A percentile compares a stretch with the other conserved stretches of the same genome.
Evolutionary conservation across 345 rosid genomes (phyloP).

Genomic region (Fremontodendron californicum): DNA sequence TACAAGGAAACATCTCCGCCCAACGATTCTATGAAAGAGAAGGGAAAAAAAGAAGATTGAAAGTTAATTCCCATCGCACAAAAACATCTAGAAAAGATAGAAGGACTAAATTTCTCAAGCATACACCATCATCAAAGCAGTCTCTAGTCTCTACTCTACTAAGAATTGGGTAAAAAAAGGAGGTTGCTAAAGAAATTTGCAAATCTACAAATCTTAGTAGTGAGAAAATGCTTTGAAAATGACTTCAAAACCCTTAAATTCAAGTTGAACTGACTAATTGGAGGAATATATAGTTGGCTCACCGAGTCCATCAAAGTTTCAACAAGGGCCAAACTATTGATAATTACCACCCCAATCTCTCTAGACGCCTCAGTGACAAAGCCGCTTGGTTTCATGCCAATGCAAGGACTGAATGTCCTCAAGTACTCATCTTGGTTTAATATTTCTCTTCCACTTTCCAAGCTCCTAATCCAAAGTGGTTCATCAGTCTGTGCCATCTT

Average conservation of each 20-base stretch:
- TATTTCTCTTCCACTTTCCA: constrained; percentile 56
- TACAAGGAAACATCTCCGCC: constrained; percentile 98
- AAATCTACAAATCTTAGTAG: not conserved
- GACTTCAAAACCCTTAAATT: not conserved
- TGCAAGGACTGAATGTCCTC: constrained; percentile 51
- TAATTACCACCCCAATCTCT: constrained; percentile 78
- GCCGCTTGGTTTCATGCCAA: constrained; percentile 65
- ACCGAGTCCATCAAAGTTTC: constrained; percentile 95
- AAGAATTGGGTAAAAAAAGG: not conserved
- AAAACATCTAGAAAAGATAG: not conserved
- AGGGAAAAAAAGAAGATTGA: not conserved
- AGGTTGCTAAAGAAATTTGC: not conserved
- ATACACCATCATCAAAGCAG: not conserved
- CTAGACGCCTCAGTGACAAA: constrained; percentile 83
- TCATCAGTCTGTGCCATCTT: constrained; percentile 75
- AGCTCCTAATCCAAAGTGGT: constrained; percentile 70
- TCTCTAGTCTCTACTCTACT: not conserved
- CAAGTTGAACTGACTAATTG: no score
- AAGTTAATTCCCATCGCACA: not conserved
- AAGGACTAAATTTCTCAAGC: not conserved
- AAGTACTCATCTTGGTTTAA: constrained; percentile 69
- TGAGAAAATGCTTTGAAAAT: not conserved
- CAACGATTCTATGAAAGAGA: constrained; percentile 57
- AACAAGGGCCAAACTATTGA: constrained; percentile 85
- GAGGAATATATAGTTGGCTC: constrained; percentile 33